Base-by-base conservation (phyloP, 257 asterid genomes). In the Nicotiana benthamiana region DNA sequence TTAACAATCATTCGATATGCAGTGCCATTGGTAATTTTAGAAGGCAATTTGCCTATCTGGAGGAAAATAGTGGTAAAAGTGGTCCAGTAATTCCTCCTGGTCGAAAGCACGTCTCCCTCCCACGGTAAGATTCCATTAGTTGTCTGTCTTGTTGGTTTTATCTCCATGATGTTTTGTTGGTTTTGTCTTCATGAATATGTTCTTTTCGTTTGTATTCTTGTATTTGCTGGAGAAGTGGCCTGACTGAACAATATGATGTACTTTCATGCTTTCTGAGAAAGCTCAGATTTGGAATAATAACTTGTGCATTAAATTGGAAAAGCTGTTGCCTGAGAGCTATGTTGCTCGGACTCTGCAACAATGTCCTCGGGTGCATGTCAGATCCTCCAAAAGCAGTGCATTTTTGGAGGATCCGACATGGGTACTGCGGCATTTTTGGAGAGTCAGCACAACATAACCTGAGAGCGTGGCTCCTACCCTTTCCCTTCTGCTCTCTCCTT, bases 21-120 rank as follows among this genome's bases (percentile, higher is more conserved):
- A 93, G 98, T 86, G 98, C 97, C 64, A 80, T 91, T 81, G 93
- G 97, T 81, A 94, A 94, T 26, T 90, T 94, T 80, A 88, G 91
- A 88, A 91, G 88, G 87, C 98, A 94, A 81, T 94, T 94, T 86
- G 91, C 93, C 66, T 85, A 89, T 88, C 91, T 94, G 22, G 98
- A 93, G 85, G 98, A 93, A 81, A 93, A 91, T 84, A 75, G 83
- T 77, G 94, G 98, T 75, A 91, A 87, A 87, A 89, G 90, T 80
- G 97, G 92, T 54, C 94, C 94, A 30, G 93, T 91, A 75, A 89
- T 89, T 76, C 97, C 93, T 81, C 97, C 91, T 5, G 93, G 91
- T 82, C 92, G 97, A 83, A 93, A 89, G 86, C 97, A 94, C 18
- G 90, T 86, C 75, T 94, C 97, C 75, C 95, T 93, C 84, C 98